These are phyloP conservation scores for Picea glauca DNA, from an alignment of 75 land plant genomes.

Conservation along the genomic window DNA sequence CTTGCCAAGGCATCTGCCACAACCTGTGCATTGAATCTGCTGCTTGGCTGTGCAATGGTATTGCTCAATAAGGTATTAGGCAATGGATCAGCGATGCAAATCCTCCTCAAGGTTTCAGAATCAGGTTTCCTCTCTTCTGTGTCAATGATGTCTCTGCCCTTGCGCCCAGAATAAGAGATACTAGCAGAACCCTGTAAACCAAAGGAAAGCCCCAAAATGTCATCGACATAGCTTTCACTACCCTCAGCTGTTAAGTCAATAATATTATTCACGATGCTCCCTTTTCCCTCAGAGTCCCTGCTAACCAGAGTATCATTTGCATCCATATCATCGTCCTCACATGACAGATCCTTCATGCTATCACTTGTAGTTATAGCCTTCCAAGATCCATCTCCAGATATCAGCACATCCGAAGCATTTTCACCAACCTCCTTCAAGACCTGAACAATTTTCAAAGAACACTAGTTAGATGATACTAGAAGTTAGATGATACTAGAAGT, in stretches of 20 bases:
- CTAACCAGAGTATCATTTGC: background rate
- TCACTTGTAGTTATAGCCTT: conserved; percentile 22
- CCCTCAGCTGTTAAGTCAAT: conserved; percentile 14
- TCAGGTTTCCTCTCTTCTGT: conserved; percentile 46
- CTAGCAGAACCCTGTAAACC: background rate
- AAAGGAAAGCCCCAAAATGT: background rate
- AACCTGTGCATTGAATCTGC: background rate
- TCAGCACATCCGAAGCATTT: conserved; percentile 46
- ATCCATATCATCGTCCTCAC: conserved; percentile 4
- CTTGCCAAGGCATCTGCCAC: conserved; percentile 19
- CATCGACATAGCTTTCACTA: background rate
- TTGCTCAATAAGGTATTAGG: background rate
- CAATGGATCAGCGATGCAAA: conserved; percentile 5
- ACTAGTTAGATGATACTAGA: background rate
- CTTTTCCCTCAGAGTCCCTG: conserved; percentile 3
- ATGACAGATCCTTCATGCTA: conserved; percentile 12
- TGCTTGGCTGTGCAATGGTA: conserved; percentile 1
- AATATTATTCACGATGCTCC: background rate
- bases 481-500: conserved; percentile 1
- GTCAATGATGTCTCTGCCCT: conserved; percentile 4
- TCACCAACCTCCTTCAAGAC: conserved; percentile 59
- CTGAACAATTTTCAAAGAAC: conserved; percentile 26
- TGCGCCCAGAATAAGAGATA: background rate
- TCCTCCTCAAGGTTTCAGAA: conserved; percentile 9
- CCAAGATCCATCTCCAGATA: conserved; percentile 83